Conservation (phyloP, 2,329 filamentous ascomycete genomes). For the Rachicladosporium sp. region DNA sequence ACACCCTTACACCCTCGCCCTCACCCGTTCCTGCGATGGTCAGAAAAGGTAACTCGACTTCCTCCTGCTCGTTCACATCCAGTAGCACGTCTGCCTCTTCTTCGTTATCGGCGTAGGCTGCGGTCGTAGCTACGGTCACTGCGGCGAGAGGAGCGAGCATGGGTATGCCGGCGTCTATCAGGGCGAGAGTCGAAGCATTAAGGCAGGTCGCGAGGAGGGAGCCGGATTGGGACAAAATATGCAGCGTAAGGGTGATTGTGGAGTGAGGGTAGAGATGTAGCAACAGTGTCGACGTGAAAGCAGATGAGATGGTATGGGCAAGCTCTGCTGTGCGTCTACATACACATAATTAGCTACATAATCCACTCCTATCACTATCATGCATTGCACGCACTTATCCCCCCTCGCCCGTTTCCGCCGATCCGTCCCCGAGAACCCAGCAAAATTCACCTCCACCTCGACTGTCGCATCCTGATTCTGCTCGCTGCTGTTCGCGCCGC, state of each 20-base stretch:
- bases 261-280: slow-evolving; percentile 82
- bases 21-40: slow-evolving; percentile 58
- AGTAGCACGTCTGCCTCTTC: slow-evolving; percentile 69
- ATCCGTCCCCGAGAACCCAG: slow-evolving; percentile 79
- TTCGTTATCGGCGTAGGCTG: slow-evolving; percentile 46
- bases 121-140: slow-evolving; percentile 73
- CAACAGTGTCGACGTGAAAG: slow-evolving; percentile 67
- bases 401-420: slow-evolving; percentile 61
- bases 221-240: slow-evolving; percentile 82
- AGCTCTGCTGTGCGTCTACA: slow-evolving; percentile 67
- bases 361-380: too few relatives aligned
- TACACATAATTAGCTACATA: slow-evolving; percentile 2
- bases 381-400: slow-evolving; percentile 54
- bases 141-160: slow-evolving; percentile 87
- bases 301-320: slow-evolving; percentile 63
- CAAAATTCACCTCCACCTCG: slow-evolving; percentile 69
- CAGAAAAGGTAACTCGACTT: slow-evolving; percentile 77
- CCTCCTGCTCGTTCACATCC: slow-evolving; percentile 67
- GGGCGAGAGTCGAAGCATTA: slow-evolving; percentile 81
- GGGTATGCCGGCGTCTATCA: slow-evolving; percentile 88
- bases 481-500: slow-evolving; percentile 28
- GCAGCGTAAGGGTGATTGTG: slow-evolving; percentile 69
- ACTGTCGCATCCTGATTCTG: slow-evolving; percentile 51
- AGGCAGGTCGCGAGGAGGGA: slow-evolving; percentile 79
- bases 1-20: slow-evolving; percentile 59